phyloP scores from a whole-genome alignment of 2,329 filamentous ascomycete species.

The Penicillium thymicola region DNA sequence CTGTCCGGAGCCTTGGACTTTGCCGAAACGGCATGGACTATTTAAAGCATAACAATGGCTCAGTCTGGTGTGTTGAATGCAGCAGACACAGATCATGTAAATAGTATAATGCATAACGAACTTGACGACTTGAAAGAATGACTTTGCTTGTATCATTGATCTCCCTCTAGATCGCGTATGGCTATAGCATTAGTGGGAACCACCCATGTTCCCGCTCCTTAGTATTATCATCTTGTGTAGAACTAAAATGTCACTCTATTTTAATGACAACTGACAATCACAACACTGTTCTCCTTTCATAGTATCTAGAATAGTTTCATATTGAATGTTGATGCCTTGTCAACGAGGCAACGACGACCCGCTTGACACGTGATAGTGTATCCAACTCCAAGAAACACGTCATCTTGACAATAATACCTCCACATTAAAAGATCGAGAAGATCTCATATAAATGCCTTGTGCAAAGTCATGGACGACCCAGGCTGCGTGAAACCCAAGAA shows the following conservation, averaged over 20 bases:
- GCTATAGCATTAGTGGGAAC: neutral
- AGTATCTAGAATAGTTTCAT: neutral
- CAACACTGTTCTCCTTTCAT: neutral
- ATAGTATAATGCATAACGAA: constrained; percentile 8
- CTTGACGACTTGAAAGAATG: neutral
- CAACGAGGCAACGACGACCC: neutral
- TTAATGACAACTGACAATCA: neutral
- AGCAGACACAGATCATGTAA: constrained; percentile 17
- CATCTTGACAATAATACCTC: neutral
- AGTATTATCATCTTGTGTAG: neutral
- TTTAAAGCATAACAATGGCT: constrained; percentile 28
- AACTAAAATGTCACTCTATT: neutral
- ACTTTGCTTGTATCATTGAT: neutral
- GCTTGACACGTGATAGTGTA: neutral
- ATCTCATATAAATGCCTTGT: neutral
- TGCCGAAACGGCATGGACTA: constrained; percentile 52
- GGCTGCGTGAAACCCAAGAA: neutral
- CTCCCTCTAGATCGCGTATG: neutral
- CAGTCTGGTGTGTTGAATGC: constrained; percentile 9
- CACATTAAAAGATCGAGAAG: neutral
- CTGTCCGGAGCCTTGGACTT: constrained; percentile 66
- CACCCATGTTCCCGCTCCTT: too few relatives aligned
- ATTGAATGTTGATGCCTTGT: neutral
- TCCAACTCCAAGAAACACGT: neutral
- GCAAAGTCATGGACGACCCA: neutral